Evolutionary conservation across 495 filamentous ascomycete genomes (phyloP).

Genomic region (Chaetomium fimeti): DNA sequence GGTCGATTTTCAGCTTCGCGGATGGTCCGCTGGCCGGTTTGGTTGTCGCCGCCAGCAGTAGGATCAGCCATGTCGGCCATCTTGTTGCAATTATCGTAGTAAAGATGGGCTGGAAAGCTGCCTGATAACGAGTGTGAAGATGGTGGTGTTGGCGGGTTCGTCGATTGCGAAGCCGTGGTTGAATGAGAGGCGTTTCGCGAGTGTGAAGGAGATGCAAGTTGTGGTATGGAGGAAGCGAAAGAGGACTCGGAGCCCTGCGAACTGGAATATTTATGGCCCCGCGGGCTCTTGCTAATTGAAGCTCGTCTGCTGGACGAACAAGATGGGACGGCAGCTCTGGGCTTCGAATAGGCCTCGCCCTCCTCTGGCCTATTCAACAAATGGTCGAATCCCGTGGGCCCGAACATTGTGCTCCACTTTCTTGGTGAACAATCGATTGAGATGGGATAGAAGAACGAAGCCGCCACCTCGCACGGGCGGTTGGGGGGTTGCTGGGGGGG

Average conservation of each 20-base stretch:
- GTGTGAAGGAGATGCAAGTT: slow-evolving; percentile 31
- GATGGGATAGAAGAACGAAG: background rate
- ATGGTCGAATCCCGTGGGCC: background rate
- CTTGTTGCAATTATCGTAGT: background rate
- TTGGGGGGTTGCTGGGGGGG: too few species aligned
- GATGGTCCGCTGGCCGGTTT: too few species aligned
- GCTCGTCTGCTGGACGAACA: slow-evolving; percentile 10
- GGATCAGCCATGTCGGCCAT: slow-evolving; percentile 6
- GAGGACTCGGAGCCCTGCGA: slow-evolving; percentile 44
- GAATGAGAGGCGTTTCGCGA: slow-evolving; percentile 46
- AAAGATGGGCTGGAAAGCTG: background rate
- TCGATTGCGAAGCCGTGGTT: slow-evolving; percentile 18
- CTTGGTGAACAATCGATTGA: background rate
- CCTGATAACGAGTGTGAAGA: background rate
- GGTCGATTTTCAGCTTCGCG: background rate
- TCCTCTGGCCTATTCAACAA: background rate
- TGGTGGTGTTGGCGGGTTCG: background rate
- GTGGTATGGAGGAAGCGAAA: slow-evolving; percentile 37
- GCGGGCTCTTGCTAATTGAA: slow-evolving; percentile 33
- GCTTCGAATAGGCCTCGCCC: slow-evolving; percentile 10
- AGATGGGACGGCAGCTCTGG: slow-evolving; percentile 22
- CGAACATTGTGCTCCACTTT: background rate
- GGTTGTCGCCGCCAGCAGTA: background rate
- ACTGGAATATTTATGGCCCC: slow-evolving; percentile 43
- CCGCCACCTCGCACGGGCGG: too few species aligned